phyloP scores from a whole-genome alignment of 2,329 filamentous ascomycete genomes.

The Coniella lustricola region DNA sequence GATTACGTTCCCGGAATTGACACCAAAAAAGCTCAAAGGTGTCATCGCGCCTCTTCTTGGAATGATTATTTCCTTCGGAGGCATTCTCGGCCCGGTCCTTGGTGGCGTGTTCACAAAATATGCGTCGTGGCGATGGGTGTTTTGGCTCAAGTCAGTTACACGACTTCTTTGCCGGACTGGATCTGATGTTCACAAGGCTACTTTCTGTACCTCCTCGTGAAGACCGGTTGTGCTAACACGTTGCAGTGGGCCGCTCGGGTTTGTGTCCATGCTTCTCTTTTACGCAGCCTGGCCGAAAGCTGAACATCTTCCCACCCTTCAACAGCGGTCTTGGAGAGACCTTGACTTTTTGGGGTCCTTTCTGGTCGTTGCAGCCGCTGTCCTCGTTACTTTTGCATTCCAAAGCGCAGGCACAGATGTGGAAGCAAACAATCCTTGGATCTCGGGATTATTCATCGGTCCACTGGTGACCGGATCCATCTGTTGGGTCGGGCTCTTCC shows the following conservation, averaged over 20 bases:
- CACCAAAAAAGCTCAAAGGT: constrained; percentile 32
- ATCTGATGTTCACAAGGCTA: not conserved
- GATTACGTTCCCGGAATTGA: constrained; percentile 46
- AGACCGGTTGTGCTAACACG: not conserved
- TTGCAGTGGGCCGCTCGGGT: constrained; percentile 43
- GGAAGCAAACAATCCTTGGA: constrained; percentile 32
- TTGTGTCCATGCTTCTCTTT: constrained; percentile 39
- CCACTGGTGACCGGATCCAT: constrained; percentile 32
- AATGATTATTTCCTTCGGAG: constrained; percentile 39
- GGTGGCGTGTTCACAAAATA: constrained; percentile 45
- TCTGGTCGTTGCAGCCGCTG: constrained; percentile 45
- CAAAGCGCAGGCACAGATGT: constrained; percentile 38
- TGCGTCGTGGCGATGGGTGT: constrained; percentile 46
- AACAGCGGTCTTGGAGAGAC: constrained; percentile 38
- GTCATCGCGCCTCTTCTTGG: constrained; percentile 42
- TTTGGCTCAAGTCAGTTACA: constrained; percentile 49
- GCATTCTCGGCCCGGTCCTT: constrained; percentile 44
- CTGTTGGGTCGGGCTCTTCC: constrained; percentile 30
- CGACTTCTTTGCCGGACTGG: not conserved
- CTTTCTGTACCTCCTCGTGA: constrained; percentile 13
- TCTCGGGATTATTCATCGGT: constrained; percentile 32
- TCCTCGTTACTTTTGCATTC: constrained; percentile 51
- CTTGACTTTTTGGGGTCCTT: constrained; percentile 48
- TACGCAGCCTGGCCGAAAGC: constrained; percentile 42
- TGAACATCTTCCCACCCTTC: constrained; percentile 30